phyloP scores from a whole-genome alignment of 352 stramenopile species.

The Phytophthora foliorum region DNA sequence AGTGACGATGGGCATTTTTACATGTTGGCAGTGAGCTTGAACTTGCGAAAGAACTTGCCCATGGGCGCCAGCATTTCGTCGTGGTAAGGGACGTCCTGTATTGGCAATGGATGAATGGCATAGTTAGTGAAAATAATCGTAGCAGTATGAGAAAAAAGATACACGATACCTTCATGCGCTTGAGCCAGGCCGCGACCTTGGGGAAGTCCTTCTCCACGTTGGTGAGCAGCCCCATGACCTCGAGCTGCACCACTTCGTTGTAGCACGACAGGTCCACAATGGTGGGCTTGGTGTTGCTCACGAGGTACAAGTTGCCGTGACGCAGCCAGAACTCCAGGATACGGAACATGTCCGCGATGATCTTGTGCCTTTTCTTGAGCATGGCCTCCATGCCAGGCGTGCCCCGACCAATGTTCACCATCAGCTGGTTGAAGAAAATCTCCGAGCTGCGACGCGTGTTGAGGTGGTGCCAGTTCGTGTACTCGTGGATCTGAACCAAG shows the following conservation, averaged over 20 bases:
- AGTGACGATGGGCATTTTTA: slow-evolving; percentile 24
- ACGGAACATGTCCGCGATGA: slow-evolving; percentile 61
- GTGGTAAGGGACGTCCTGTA: slow-evolving; percentile 63
- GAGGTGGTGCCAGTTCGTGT: slow-evolving; percentile 85
- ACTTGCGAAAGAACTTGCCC: slow-evolving; percentile 78
- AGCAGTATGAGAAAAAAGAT: background rate
- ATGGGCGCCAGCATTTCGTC: slow-evolving; percentile 75
- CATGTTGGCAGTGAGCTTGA: slow-evolving; percentile 64
- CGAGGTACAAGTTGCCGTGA: slow-evolving; percentile 65
- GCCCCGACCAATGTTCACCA: slow-evolving; percentile 61
- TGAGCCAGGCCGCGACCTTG: slow-evolving; percentile 61
- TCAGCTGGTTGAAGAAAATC: slow-evolving; percentile 74
- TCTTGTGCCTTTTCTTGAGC: slow-evolving; percentile 64
- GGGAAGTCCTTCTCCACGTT: slow-evolving; percentile 63
- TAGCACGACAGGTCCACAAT: slow-evolving; percentile 82
- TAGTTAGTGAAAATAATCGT: slow-evolving; percentile 1
- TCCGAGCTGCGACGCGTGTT: slow-evolving; percentile 70
- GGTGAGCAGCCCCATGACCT: slow-evolving; percentile 69
- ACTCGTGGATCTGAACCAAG: slow-evolving; percentile 71
- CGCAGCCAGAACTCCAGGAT: slow-evolving; percentile 82
- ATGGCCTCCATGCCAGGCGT: slow-evolving; percentile 55
- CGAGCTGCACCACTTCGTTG: slow-evolving; percentile 79
- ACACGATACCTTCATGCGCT: slow-evolving; percentile 74
- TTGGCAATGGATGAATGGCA: background rate
- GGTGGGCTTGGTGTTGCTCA: slow-evolving; percentile 65